phyloP scores from a whole-genome alignment of 2,329 filamentous ascomycete species.

The Alternaria atra region DNA sequence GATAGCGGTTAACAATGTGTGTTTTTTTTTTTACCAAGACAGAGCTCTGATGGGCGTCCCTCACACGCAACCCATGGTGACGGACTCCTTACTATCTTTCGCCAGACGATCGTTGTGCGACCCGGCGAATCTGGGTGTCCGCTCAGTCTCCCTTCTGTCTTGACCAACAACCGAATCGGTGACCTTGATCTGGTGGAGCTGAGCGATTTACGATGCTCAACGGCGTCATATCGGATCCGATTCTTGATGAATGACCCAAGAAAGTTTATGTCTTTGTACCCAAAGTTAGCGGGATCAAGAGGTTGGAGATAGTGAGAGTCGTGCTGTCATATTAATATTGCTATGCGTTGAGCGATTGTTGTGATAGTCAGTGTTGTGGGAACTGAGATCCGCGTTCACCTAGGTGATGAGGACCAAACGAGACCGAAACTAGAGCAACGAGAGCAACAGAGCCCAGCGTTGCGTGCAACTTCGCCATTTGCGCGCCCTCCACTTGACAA shows the following conservation, averaged over 20 bases:
- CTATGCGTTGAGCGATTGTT: conserved; percentile 12
- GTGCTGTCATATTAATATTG: background rate
- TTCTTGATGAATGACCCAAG: background rate
- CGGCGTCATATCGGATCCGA: background rate
- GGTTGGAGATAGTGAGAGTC: background rate
- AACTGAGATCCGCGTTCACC: conserved; percentile 7
- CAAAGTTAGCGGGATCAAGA: background rate
- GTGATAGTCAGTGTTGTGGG: background rate
- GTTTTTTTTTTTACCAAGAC: conserved; percentile 3
- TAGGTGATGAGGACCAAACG: conserved; percentile 2
- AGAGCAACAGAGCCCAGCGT: background rate
- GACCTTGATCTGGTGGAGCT: background rate
- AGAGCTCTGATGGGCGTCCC: conserved; percentile 12
- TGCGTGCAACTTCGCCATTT: background rate
- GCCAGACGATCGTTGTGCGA: conserved; percentile 4
- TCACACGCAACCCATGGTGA: conserved; percentile 10
- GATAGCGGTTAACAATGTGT: background rate
- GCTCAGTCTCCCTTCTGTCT: conserved; percentile 13
- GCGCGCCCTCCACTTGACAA: background rate
- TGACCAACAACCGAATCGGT: background rate
- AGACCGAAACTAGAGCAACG: background rate
- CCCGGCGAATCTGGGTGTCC: conserved; percentile 1
- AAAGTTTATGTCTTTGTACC: background rate
- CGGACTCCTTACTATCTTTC: background rate
- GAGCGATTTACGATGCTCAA: background rate